Evolutionary conservation across 495 filamentous ascomycete genomes (phyloP).

Genomic region (Tuber borchii): DNA sequence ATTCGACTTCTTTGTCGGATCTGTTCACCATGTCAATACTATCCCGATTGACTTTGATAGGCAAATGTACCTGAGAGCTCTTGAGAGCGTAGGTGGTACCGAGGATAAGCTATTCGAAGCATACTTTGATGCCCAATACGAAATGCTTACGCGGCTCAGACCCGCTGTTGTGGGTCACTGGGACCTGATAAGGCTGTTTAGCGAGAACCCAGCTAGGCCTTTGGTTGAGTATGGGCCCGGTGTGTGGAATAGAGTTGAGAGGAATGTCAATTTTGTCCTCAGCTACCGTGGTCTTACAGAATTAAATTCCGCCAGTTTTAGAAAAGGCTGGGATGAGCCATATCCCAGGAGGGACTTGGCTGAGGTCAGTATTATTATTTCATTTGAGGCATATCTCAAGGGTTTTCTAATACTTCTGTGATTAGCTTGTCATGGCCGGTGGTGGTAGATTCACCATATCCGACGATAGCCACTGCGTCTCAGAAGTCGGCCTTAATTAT

Average conservation of each 20-base stretch:
- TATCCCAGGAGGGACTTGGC: conserved; percentile 79
- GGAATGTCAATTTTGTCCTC: conserved; percentile 66
- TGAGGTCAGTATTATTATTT: conserved; percentile 50
- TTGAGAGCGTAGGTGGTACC: conserved; percentile 43
- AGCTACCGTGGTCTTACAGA: conserved; percentile 77
- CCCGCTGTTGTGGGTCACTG: conserved; percentile 88
- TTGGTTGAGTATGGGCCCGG: conserved; percentile 48
- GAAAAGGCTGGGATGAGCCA: conserved; percentile 84
- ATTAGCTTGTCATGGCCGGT: conserved; percentile 54
- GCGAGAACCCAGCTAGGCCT: conserved; percentile 56
- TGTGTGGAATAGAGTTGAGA: conserved; percentile 65
- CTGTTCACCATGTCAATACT: conserved; percentile 76
- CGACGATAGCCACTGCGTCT: conserved; percentile 83
- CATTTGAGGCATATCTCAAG: not conserved
- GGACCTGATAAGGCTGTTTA: conserved; percentile 79
- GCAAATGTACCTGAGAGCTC: conserved; percentile 57
- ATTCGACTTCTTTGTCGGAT: conserved; percentile 85
- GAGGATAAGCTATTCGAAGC: conserved; percentile 67
- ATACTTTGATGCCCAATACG: conserved; percentile 81
- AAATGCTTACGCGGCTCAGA: conserved; percentile 65
- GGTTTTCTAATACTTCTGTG: conserved; percentile 16
- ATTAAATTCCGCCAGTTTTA: conserved; percentile 74
- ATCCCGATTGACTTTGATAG: conserved; percentile 84
- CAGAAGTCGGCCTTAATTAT: conserved; percentile 69
- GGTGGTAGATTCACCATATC: conserved; percentile 81